Percentiles rank a stretch among this genome's conserved stretches.
phyloP scores from a whole-genome alignment of 371 early-diverging fungal species.

The Mortierella polycephala region DNA sequence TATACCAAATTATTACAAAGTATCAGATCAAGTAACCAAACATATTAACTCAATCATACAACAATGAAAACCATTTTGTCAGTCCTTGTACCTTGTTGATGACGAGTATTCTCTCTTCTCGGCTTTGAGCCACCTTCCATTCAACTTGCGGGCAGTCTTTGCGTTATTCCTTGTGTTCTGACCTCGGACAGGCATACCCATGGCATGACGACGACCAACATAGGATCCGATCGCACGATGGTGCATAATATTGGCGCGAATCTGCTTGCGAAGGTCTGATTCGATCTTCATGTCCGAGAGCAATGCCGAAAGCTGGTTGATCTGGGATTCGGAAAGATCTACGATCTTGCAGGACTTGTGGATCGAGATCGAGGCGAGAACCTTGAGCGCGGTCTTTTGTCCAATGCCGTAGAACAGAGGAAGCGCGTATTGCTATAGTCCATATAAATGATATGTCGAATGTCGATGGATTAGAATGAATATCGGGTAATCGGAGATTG shows the following conservation, averaged over 20 bases:
- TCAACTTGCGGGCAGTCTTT: constrained; percentile 88
- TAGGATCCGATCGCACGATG: constrained; percentile 86
- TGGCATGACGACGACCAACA: constrained; percentile 86
- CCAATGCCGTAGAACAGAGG: constrained; percentile 96
- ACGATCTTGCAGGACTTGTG: constrained; percentile 80
- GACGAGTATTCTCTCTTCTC: constrained; percentile 51
- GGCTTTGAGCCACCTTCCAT: constrained; percentile 65
- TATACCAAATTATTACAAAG: background rate
- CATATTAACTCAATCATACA: background rate
- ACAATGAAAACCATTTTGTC: too few species aligned
- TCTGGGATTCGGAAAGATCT: constrained; percentile 89
- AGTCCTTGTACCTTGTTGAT: constrained; percentile 17
- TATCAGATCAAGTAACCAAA: background rate
- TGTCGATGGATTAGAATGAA: constrained; percentile 1
- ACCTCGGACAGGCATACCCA: constrained; percentile 92
- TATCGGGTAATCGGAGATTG: too few species aligned
- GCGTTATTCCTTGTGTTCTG: constrained; percentile 91
- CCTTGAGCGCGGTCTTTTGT: constrained; percentile 72
- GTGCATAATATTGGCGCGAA: constrained; percentile 82
- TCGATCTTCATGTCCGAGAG: constrained; percentile 93
- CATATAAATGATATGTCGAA: background rate
- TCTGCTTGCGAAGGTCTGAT: constrained; percentile 86
- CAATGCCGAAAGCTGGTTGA: constrained; percentile 85
- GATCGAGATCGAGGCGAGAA: constrained; percentile 85
- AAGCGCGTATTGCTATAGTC: constrained; percentile 60